These are phyloP conservation scores for Trametes hirsuta DNA, from an alignment of 1,284 basidiomycete genomes.

Conservation along the genomic window DNA sequence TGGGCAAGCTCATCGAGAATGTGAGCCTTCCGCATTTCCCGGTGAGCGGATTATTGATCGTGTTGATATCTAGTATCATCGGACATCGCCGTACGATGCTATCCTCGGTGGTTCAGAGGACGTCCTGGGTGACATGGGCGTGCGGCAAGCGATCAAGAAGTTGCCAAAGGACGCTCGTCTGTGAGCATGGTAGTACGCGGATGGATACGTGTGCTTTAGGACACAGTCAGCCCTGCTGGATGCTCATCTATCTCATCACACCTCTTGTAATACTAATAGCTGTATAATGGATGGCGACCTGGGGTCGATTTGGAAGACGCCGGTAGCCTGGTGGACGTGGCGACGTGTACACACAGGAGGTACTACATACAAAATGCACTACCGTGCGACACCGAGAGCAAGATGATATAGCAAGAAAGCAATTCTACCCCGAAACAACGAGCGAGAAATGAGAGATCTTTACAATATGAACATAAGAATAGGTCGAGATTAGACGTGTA, in stretches of 20 bases:
- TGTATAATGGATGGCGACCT: constrained; percentile 2
- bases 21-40: constrained; percentile 35
- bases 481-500: background rate
- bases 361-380: constrained; percentile 8
- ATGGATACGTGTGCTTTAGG: background rate
- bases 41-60: background rate
- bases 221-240: no score
- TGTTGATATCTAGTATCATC: constrained; percentile 46
- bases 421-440: background rate
- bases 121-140: constrained; percentile 66
- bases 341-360: background rate
- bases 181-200: constrained; percentile 20
- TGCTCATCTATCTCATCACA: background rate
- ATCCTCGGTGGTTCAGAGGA: constrained; percentile 52
- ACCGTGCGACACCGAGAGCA: constrained; percentile 4
- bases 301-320: background rate
- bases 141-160: constrained; percentile 62
- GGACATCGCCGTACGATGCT: constrained; percentile 57
- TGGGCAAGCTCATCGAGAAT: constrained; percentile 59
- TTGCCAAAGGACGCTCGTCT: constrained; percentile 61
- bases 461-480: constrained; percentile 8
- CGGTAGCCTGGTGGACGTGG: background rate
- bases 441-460: background rate
- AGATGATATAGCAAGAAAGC: constrained; percentile 1
- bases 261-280: constrained; percentile 5